phyloP scores from a whole-genome alignment of 768 basidiomycete genomes.

The Hortiboletus flavorubellus region DNA sequence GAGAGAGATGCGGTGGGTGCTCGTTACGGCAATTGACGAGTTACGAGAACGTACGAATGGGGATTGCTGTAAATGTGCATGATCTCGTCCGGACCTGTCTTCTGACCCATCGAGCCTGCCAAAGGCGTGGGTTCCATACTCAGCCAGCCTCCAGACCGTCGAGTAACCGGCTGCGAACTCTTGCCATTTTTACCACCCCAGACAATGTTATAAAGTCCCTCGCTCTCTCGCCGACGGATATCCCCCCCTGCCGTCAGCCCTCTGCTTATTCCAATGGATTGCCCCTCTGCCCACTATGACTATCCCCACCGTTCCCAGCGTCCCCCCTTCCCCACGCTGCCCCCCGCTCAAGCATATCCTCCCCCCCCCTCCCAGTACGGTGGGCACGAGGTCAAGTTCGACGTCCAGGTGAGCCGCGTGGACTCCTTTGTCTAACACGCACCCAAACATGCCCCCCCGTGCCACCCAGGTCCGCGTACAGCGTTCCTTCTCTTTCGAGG shows the following conservation, averaged over 20 bases:
- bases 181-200: slow-evolving; percentile 16
- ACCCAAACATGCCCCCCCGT: not conserved
- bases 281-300: not conserved
- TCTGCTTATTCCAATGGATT: slow-evolving; percentile 11
- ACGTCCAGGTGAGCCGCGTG: slow-evolving; percentile 17
- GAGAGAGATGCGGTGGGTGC: slow-evolving; percentile 24
- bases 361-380: not conserved
- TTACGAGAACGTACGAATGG: slow-evolving; percentile 29
- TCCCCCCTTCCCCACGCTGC: slow-evolving; percentile 1
- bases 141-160: slow-evolving; percentile 17
- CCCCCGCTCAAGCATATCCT: slow-evolving; percentile 5
- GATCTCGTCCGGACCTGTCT: slow-evolving; percentile 26
- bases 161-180: slow-evolving; percentile 19
- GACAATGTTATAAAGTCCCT: slow-evolving; percentile 33
- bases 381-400: slow-evolving; percentile 21
- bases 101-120: slow-evolving; percentile 30
- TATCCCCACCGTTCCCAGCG: not conserved
- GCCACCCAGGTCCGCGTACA: slow-evolving; percentile 26
- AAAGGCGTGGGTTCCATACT: slow-evolving; percentile 32
- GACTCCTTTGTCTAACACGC: not conserved
- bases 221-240: slow-evolving; percentile 3
- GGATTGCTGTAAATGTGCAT: slow-evolving; percentile 28
- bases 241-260: slow-evolving; percentile 23
- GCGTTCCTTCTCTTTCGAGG: slow-evolving; percentile 33
- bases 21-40: slow-evolving; percentile 20